Evolutionary conservation across 208 protist species (phyloP).

Genomic region (Entamoeba invadens): DNA sequence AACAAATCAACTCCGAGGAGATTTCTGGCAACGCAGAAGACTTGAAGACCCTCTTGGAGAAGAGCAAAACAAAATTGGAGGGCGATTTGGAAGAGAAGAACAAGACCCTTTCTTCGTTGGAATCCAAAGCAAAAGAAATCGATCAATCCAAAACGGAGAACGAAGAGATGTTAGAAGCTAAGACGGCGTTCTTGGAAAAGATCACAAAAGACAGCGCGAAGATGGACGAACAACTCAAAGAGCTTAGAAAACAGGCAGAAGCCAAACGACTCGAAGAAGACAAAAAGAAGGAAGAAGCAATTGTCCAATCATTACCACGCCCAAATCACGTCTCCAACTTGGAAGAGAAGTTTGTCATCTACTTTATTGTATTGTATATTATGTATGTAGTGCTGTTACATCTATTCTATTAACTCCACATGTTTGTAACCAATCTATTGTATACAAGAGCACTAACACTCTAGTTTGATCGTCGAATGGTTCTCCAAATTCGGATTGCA

Average conservation of each 20-base stretch:
- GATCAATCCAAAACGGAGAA: not conserved
- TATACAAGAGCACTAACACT: not conserved
- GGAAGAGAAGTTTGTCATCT: not conserved
- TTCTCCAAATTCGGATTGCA: not conserved
- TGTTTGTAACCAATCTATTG: not conserved
- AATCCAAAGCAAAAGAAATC: not conserved
- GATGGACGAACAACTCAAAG: not conserved
- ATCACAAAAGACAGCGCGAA: not conserved
- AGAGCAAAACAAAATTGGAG: not conserved
- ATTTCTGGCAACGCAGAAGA: not conserved
- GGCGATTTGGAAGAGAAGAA: not conserved
- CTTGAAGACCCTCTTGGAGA: not conserved
- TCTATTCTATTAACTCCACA: too few species aligned
- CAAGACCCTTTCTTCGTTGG: not conserved
- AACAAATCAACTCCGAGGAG: not conserved
- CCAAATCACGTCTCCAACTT: not conserved
- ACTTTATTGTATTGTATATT: too few species aligned
- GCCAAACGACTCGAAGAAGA: not conserved
- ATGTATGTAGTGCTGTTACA: too few species aligned
- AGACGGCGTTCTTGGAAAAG: not conserved
- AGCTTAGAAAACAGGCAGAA: not conserved
- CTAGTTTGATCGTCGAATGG: not conserved
- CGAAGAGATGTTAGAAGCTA: not conserved
- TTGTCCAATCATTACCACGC: not conserved
- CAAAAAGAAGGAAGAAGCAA: not conserved